These are phyloP conservation scores for Sporothrix variecibatus DNA, from an alignment of 2,329 filamentous ascomycete genomes.

Conservation along the genomic window DNA sequence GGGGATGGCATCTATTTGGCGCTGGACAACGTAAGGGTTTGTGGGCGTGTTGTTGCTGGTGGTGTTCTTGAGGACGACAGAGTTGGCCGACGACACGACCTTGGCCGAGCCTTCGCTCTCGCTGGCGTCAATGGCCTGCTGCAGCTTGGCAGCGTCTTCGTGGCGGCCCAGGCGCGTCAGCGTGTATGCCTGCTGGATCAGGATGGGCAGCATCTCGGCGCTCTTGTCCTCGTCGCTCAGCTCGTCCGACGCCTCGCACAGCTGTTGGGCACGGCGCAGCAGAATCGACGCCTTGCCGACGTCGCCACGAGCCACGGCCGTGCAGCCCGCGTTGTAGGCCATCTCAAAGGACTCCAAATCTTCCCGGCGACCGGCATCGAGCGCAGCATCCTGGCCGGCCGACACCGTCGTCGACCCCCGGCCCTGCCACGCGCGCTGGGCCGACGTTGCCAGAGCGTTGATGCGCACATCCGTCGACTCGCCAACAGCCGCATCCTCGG, in stretches of 20 bases:
- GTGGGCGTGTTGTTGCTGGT: background rate
- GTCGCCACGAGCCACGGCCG: constrained; percentile 69
- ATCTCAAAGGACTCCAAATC: constrained; percentile 78
- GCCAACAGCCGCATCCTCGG: constrained; percentile 45
- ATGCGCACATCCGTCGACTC: constrained; percentile 76
- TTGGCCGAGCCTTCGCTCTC: constrained; percentile 69
- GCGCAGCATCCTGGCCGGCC: constrained; percentile 55
- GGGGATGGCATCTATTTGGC: constrained; percentile 58
- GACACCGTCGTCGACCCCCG: constrained; percentile 51
- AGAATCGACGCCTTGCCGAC: constrained; percentile 65
- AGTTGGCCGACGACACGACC: constrained; percentile 68
- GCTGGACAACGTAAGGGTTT: constrained; percentile 71
- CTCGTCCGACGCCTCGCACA: constrained; percentile 75
- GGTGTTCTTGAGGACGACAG: constrained; percentile 42
- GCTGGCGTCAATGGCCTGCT: constrained; percentile 60
- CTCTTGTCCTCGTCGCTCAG: constrained; percentile 72
- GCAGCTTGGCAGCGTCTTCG: constrained; percentile 65
- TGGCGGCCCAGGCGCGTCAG: constrained; percentile 65
- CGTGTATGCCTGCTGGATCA: constrained; percentile 75
- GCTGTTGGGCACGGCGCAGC: constrained; percentile 67
- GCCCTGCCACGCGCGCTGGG: constrained; percentile 72
- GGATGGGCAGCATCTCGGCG: constrained; percentile 72
- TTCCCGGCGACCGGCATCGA: constrained; percentile 56
- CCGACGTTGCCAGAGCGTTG: constrained; percentile 71
- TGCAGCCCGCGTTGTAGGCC: constrained; percentile 78